phyloP scores from a whole-genome alignment of 345 rosid genomes.

The Hypericum androsaemum region DNA sequence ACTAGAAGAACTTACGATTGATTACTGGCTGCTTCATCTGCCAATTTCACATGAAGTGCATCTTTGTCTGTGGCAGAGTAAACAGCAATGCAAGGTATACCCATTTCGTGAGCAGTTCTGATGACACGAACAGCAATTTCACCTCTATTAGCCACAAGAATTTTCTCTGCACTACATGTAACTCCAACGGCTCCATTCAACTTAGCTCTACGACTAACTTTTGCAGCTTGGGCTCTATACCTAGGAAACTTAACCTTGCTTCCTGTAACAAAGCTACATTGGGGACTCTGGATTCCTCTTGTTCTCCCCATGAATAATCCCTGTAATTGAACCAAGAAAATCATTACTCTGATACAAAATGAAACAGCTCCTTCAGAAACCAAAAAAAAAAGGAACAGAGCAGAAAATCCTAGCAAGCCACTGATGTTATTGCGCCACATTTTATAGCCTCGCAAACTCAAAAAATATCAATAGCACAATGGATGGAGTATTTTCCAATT shows the following conservation, averaged over 20 bases:
- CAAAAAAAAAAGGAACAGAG: not conserved
- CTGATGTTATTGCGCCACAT: too few relatives aligned
- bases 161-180: constrained; percentile 62
- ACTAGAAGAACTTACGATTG: constrained; percentile 58
- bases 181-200: constrained; percentile 43
- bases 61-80: constrained; percentile 93
- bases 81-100: constrained; percentile 95
- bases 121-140: constrained; percentile 95
- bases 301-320: constrained; percentile 41
- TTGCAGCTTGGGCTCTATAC: constrained; percentile 30
- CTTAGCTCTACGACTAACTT: constrained; percentile 25
- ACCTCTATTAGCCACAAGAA: constrained; percentile 89
- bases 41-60: constrained; percentile 90
- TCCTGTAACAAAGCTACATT: constrained; percentile 51
- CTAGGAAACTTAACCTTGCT: constrained; percentile 40
- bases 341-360: not conserved
- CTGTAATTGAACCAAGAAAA: constrained; percentile 15
- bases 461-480: too few relatives aligned
- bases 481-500: too few relatives aligned
- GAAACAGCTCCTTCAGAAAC: not conserved
- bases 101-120: constrained; percentile 92
- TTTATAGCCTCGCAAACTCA: too few relatives aligned
- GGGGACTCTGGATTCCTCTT: constrained; percentile 43
- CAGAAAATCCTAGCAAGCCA: too few relatives aligned
- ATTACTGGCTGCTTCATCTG: constrained; percentile 97